Conservation (phyloP, 2,329 filamentous ascomycete species). For the Colletotrichum gloeosporioides region DNA sequence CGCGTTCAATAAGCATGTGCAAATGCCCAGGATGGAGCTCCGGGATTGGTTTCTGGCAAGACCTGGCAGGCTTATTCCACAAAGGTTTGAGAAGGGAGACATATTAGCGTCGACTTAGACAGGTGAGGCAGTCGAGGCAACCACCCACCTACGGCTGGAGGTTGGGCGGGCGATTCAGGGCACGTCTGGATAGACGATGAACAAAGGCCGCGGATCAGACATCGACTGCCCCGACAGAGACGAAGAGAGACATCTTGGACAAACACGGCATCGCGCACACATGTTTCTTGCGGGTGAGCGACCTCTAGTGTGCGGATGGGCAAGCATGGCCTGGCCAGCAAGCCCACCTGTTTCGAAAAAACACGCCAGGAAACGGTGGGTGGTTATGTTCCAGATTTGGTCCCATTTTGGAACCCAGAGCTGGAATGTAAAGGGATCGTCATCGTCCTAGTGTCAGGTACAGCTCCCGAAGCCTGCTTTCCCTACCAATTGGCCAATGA, state of each 20-base stretch:
- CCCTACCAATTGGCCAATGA: background rate
- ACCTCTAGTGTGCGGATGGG: background rate
- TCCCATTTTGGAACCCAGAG: background rate
- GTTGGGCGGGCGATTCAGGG: background rate
- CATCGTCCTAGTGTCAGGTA: background rate
- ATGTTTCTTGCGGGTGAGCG: background rate
- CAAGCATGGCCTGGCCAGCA: background rate
- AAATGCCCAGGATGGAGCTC: background rate
- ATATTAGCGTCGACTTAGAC: background rate
- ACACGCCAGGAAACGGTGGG: background rate
- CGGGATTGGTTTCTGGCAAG: background rate
- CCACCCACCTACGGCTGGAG: background rate
- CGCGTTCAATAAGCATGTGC: background rate
- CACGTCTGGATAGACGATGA: background rate
- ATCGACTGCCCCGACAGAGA: background rate
- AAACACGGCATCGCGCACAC: background rate
- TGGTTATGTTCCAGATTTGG: background rate
- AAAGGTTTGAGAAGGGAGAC: background rate
- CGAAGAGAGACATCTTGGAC: background rate
- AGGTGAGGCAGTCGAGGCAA: background rate
- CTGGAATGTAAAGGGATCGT: background rate
- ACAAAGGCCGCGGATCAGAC: background rate
- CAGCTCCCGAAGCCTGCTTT: background rate
- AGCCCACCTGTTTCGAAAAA: background rate
- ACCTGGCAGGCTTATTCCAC: background rate